A percentile compares a stretch with the other conserved stretches of the same genome.
phyloP scores from a whole-genome alignment of 106 monocot species.

The Dendrobium chrysotoxum region DNA sequence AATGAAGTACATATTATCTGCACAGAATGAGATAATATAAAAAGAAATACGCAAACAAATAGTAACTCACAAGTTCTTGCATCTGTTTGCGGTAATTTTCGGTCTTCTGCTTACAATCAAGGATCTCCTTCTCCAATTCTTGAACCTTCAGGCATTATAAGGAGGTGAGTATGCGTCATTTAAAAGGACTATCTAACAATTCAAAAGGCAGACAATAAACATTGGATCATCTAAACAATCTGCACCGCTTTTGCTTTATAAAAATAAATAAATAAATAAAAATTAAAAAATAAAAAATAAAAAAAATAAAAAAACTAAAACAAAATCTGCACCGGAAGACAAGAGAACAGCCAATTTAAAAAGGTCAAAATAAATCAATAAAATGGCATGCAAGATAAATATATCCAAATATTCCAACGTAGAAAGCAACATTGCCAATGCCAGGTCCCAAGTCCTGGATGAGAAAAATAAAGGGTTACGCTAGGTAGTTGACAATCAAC shows the following conservation, averaged over 20 bases:
- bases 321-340: neutral
- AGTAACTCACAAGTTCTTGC: conserved; percentile 68
- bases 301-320: neutral
- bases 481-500: too few species aligned
- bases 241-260: neutral
- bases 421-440: too few species aligned
- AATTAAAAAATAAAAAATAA: too few species aligned
- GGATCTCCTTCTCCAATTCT: conserved; percentile 46
- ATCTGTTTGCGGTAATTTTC: conserved; percentile 67
- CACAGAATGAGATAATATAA: neutral
- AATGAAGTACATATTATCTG: neutral
- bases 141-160: conserved; percentile 29
- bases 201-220: neutral
- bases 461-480: too few species aligned
- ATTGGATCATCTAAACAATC: neutral
- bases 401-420: neutral
- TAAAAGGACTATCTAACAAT: neutral
- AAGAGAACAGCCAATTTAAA: neutral
- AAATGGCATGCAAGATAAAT: neutral
- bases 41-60: neutral
- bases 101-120: conserved; percentile 67
- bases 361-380: neutral
- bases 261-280: too few species aligned
- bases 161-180: neutral
- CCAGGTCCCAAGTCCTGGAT: too few species aligned